Base-by-base conservation (phyloP, 768 basidiomycete species). In the Hericium coralloides region DNA sequence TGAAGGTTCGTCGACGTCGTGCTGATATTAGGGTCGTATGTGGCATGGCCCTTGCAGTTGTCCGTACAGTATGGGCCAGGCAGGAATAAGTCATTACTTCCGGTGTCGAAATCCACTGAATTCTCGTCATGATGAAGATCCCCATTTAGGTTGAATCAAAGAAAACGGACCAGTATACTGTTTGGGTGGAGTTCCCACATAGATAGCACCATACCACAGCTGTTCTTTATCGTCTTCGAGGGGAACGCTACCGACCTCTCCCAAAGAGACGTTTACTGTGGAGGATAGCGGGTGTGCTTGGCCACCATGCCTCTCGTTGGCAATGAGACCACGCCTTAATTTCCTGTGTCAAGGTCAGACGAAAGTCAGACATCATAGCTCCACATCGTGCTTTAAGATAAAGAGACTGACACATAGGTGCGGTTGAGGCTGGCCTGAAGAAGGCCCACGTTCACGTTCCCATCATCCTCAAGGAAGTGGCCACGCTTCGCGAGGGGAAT, bases 61-160 rank as follows among this genome's bases (percentile, higher is more conserved):
- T 41, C 38, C 26, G 38, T 59, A 65, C 26, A 48, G 52, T 31
- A 31, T 53, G 53, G 75, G 77, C 58, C 58, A 9, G 76, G 73
- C 31, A 79, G 61, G 65, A 70, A 65, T 52, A 75, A 55, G 59
- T 74, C 64, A 55, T 60, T 59, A 39, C 61, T 63, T 2, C 66
- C 67, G 3, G 65, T 76, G 62, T 77, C 76, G 49, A 77, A 74
- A 59, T 76, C 71, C 55, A 77, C 66, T 52, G n/a, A n/a, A 15
- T 52, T 26, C 38, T 20, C 38, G 7, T 1, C n/a, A 6, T 12
- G 3, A 20, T 10, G 37, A 12, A 12, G 8, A 38, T 18, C 26
- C 15, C 23, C 12, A 38, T 41, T 12, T 4, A 15, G 20, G 12
- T 6, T 2, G 22, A 18, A 12, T 22, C 4, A 23, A n/a, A 23